These are phyloP conservation scores for Podospora fimiseda DNA, from an alignment of 495 filamentous ascomycete genomes.

Conservation along the genomic window DNA sequence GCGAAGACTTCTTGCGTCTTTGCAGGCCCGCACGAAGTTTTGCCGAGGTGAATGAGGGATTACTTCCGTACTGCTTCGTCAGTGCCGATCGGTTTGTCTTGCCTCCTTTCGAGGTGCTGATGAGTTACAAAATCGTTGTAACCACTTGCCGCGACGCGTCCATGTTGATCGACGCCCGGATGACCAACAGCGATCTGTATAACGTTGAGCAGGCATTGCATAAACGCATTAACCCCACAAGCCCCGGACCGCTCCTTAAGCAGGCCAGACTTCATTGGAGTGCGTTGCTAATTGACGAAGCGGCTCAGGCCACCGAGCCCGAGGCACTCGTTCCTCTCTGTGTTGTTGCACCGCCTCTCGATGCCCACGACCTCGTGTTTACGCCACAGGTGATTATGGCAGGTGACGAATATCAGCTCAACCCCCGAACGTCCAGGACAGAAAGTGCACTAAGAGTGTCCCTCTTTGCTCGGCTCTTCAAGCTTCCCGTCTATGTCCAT, in stretches of 20 bases:
- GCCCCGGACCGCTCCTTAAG: neutral
- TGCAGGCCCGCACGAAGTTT: slow-evolving; percentile 37
- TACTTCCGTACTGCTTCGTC: slow-evolving; percentile 46
- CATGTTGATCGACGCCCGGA: slow-evolving; percentile 42
- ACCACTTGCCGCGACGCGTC: slow-evolving; percentile 46
- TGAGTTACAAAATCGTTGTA: slow-evolving; percentile 45
- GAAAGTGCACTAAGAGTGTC: slow-evolving; percentile 36
- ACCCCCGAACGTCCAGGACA: slow-evolving; percentile 40
- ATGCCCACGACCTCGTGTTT: slow-evolving; percentile 20
- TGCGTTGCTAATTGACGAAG: slow-evolving; percentile 51
- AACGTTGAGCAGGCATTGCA: slow-evolving; percentile 17
- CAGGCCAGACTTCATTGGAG: slow-evolving; percentile 41
- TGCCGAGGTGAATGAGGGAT: slow-evolving; percentile 40
- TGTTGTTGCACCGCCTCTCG: slow-evolving; percentile 44
- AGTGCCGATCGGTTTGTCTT: slow-evolving; percentile 40
- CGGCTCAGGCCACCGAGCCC: neutral
- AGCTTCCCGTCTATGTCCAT: slow-evolving; percentile 37
- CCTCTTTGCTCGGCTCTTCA: slow-evolving; percentile 48
- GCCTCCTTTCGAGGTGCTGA: slow-evolving; percentile 44
- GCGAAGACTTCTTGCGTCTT: slow-evolving; percentile 41
- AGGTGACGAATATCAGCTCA: slow-evolving; percentile 51
- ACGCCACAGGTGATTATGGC: slow-evolving; percentile 49
- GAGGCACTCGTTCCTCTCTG: slow-evolving; percentile 38
- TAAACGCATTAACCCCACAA: slow-evolving; percentile 14
- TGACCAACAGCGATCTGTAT: slow-evolving; percentile 36